Evolutionary conservation across 2,329 filamentous ascomycete genomes (phyloP), one percentile per base, ranked within the genome.

Genomic region (Zymoseptoria ardabiliae): DNA sequence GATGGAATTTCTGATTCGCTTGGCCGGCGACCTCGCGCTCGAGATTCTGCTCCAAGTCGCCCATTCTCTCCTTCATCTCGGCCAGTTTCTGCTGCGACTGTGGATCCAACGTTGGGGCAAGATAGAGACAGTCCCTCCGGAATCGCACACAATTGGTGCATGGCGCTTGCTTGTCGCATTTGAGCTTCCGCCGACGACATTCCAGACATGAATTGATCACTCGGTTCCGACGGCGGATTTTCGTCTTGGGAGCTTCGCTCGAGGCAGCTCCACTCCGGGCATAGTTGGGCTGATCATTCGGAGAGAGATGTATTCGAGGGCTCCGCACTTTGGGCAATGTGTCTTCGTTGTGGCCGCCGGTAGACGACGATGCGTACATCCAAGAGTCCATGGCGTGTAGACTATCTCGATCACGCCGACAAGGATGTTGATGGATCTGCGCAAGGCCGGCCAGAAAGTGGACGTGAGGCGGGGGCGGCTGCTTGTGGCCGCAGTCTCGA

Each of bases 61-160:
- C 87, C 73, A 91, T 88, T 73, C 87, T 87, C 72, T 91, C 88
- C 74, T 91, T 91, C 71, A 91, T 86, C 68, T 90, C 86, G 3
- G 86, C 87, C 57, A 91, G 78, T 66, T 85, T 86, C 66, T 86
- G 79, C 72, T 89, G 86, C 56, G 84, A 84, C 7, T 83, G 83
- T 61, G 87, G 81, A 71, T 91, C 88, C n/a, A 89, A 77, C 21
- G 85, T 81, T 0, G 85, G 82, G 2, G 85, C 83, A 41, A 90
- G 79, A 69, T 88, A 90, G 45, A 88, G 72, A 65, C 81, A 83
- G 64, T 80, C 76, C 19, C 80, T 75, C n/a, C 71, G 68, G 68
- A 77, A 78, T 55, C 79, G 75, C n/a, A 72, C 74, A 72, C 85
- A 88, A 72, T 89, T 89, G 63, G 79, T 79, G 70, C 89, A 93